Evolutionary conservation across 75 land plant species (phyloP).

Genomic region (Chamaecyparis obtusa): DNA sequence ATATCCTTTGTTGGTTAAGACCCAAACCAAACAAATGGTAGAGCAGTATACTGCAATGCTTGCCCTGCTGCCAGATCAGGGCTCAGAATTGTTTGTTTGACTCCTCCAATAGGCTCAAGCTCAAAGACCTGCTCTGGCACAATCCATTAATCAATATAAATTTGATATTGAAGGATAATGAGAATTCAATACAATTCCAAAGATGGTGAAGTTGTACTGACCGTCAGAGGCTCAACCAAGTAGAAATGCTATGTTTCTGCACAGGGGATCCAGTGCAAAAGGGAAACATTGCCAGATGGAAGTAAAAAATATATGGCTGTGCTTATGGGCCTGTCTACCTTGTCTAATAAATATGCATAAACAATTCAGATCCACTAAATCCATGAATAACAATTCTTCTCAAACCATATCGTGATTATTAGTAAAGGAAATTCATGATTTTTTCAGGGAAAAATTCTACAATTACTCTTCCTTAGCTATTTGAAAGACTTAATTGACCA

Average conservation of each 20-base stretch:
- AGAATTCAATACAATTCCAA: background rate
- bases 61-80: conserved; percentile 67
- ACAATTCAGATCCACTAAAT: background rate
- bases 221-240: conserved; percentile 86
- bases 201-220: conserved; percentile 11
- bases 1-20: conserved; percentile 82
- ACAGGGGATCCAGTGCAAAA: conserved; percentile 82
- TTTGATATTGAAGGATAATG: background rate
- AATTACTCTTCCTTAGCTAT: too few relatives aligned
- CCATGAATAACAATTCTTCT: too few relatives aligned
- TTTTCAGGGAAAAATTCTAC: too few relatives aligned
- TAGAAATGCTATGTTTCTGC: conserved; percentile 98
- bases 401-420: too few relatives aligned
- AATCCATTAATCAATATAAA: background rate
- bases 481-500: too few relatives aligned
- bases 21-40: conserved; percentile 95
- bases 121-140: conserved; percentile 60
- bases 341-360: conserved; percentile 40
- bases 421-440: too few relatives aligned
- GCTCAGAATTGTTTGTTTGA: conserved; percentile 76
- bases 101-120: conserved; percentile 57
- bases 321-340: conserved; percentile 85
- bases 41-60: conserved; percentile 71
- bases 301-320: conserved; percentile 79
- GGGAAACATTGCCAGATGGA: conserved; percentile 75